Percentiles rank a stretch among this genome's conserved stretches.
phyloP scores from a whole-genome alignment of 352 stramenopile genomes.

The Poterioochromonas sp. region DNA sequence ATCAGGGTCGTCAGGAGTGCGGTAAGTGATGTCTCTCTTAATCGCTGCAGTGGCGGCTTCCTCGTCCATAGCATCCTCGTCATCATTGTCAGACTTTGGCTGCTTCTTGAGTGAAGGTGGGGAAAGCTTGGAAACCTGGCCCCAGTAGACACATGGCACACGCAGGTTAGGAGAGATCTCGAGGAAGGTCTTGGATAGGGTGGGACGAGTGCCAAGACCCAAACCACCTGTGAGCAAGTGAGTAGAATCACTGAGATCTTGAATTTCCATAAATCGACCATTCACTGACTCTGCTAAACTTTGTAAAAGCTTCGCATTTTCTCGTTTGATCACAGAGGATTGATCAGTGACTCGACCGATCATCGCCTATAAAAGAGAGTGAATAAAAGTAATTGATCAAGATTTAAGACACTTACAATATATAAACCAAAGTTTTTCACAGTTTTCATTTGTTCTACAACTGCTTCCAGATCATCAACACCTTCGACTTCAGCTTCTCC shows the following conservation, averaged over 20 bases:
- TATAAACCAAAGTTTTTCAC: conserved; percentile 16
- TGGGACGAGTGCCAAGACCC: background rate
- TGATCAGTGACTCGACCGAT: too few relatives aligned
- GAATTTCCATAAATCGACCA: background rate
- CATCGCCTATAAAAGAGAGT: too few relatives aligned
- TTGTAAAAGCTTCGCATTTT: conserved; percentile 20
- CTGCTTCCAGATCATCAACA: conserved; percentile 4
- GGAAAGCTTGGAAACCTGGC: background rate
- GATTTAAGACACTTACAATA: background rate
- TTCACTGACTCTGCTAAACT: background rate
- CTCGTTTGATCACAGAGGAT: background rate
- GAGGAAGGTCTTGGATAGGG: background rate
- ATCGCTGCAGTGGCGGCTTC: background rate
- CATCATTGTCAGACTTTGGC: background rate
- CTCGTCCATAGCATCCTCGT: background rate
- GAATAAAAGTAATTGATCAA: too few relatives aligned
- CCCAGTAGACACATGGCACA: background rate
- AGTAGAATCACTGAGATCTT: background rate
- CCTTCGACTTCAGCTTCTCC: background rate
- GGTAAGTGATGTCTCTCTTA: background rate
- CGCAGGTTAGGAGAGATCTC: background rate
- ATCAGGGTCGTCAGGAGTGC: conserved; percentile 2
- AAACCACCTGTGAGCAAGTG: background rate
- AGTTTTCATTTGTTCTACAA: background rate
- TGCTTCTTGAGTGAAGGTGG: conserved; percentile 21